These are phyloP conservation scores for Colletotrichum sp. DNA, from an alignment of 2,329 filamentous ascomycete species.

Conservation along the genomic window DNA sequence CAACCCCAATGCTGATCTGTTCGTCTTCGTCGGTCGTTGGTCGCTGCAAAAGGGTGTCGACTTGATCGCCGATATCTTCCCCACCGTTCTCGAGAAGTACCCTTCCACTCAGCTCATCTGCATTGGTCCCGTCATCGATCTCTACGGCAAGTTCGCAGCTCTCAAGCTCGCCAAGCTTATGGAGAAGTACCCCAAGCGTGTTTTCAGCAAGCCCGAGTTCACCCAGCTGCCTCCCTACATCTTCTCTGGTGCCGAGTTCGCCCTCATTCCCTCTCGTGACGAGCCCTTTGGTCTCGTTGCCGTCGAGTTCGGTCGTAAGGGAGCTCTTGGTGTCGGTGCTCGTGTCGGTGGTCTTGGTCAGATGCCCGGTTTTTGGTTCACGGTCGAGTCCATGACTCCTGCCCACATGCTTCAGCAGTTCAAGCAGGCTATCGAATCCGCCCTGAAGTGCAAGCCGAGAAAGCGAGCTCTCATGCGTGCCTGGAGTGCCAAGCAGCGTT, in stretches of 20 bases:
- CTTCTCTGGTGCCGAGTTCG: constrained; percentile 72
- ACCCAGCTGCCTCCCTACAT: constrained; percentile 70
- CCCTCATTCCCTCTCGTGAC: constrained; percentile 70
- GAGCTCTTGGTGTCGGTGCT: constrained; percentile 69
- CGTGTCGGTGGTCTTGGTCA: constrained; percentile 71
- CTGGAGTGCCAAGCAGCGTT: constrained; percentile 67
- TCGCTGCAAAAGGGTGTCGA: constrained; percentile 73
- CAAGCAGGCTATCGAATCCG: constrained; percentile 66
- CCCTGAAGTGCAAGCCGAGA: constrained; percentile 60
- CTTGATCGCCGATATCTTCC: constrained; percentile 71
- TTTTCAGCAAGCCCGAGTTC: constrained; percentile 73
- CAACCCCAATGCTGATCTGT: constrained; percentile 65
- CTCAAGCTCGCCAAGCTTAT: constrained; percentile 69
- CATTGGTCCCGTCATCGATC: constrained; percentile 69
- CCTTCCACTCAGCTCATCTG: constrained; percentile 66
- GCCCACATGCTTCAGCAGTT: constrained; percentile 69
- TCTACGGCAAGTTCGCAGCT: constrained; percentile 72
- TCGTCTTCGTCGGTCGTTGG: constrained; percentile 74
- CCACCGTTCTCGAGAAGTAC: constrained; percentile 64
- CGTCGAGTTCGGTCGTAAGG: constrained; percentile 72
- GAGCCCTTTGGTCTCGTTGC: constrained; percentile 74
- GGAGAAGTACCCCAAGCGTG: constrained; percentile 67
- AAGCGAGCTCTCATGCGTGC: constrained; percentile 68
- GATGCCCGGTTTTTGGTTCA: constrained; percentile 77
- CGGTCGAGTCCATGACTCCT: constrained; percentile 68